These are phyloP conservation scores for Hsuehochloa calcarea DNA, from an alignment of 176 grass and related monocot genomes.

Conservation along the genomic window DNA sequence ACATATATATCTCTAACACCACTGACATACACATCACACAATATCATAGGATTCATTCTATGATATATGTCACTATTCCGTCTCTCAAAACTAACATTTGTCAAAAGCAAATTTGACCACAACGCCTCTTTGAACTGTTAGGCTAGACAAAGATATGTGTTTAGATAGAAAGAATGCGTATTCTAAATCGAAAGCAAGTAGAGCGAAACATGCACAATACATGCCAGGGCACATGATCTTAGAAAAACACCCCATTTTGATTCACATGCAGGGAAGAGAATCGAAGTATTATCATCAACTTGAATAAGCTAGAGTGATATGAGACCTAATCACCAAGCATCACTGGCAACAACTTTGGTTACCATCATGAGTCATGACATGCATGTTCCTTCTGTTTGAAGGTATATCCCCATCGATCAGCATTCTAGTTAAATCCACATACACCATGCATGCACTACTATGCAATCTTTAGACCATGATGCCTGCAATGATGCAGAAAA, in stretches of 20 bases:
- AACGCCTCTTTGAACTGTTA: background rate
- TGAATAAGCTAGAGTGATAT: conserved; percentile 41
- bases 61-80: background rate
- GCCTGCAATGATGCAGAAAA: background rate
- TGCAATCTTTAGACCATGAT: conserved; percentile 27
- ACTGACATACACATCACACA: conserved; percentile 17
- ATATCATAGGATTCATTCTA: conserved; percentile 10
- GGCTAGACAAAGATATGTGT: conserved; percentile 7
- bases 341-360: conserved; percentile 51
- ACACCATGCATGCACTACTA: conserved; percentile 11
- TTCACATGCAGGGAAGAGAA: conserved; percentile 35
- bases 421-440: conserved; percentile 29
- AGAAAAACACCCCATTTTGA: conserved; percentile 19
- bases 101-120: conserved; percentile 34
- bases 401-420: conserved; percentile 20
- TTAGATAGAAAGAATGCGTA: conserved; percentile 4
- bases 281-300: conserved; percentile 33
- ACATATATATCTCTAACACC: too few relatives aligned
- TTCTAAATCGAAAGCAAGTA: conserved; percentile 23
- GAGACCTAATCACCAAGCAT: conserved; percentile 57
- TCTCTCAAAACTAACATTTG: background rate
- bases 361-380: conserved; percentile 47
- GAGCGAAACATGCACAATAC: conserved; percentile 37
- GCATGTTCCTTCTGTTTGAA: conserved; percentile 47
- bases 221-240: conserved; percentile 22